Conservation (phyloP, 192 early-diverging fungal species). For the Lunasporangiospora selenospora region DNA sequence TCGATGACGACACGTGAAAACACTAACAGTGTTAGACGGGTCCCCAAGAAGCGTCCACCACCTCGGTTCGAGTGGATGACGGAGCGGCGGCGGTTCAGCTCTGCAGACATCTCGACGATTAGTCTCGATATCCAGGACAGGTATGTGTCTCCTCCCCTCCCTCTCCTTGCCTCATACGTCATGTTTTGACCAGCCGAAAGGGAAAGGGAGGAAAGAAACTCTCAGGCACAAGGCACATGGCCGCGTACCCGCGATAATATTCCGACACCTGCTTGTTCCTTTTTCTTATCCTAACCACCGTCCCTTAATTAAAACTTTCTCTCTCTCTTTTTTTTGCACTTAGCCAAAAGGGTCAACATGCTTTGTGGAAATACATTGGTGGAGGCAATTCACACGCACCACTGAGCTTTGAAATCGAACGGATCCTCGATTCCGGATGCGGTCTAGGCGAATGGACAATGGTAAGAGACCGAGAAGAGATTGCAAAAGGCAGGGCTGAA, state of each 20-base stretch:
- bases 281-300: too few species aligned
- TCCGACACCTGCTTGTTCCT: too few species aligned
- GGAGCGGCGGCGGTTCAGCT: conserved; percentile 29
- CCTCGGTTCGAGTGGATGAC: conserved; percentile 1
- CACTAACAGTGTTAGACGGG: background rate
- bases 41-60: background rate
- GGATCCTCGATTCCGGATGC: conserved; percentile 1
- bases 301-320: background rate
- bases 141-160: too few species aligned
- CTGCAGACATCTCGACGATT: conserved; percentile 33
- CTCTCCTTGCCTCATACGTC: too few species aligned
- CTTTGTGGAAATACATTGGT: conserved; percentile 6
- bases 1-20: too few species aligned
- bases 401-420: background rate
- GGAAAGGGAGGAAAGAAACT: too few species aligned
- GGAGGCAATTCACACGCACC: conserved; percentile 4
- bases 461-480: too few species aligned
- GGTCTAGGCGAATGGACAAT: conserved; percentile 3
- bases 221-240: too few species aligned
- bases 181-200: too few species aligned
- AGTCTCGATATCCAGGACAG: conserved; percentile 46
- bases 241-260: too few species aligned
- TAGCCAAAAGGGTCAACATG: conserved; percentile 5
- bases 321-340: background rate
- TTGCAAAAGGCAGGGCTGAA: too few species aligned